Conservation (phyloP, 305 asterid species). For the Salvia sclarea region DNA sequence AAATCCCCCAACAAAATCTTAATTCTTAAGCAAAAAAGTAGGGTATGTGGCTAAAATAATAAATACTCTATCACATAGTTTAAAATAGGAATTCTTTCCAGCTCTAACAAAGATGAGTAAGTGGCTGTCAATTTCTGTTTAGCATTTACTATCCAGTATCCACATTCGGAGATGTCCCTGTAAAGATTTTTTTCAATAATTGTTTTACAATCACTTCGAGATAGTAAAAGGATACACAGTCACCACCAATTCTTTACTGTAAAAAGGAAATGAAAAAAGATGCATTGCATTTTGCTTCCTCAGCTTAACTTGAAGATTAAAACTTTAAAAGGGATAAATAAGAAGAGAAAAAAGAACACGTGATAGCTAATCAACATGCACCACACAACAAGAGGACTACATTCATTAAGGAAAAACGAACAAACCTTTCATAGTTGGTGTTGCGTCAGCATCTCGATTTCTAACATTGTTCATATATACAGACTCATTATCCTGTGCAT, state of each 20-base stretch:
- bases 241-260: neutral
- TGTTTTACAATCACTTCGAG: too few relatives aligned
- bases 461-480: conserved; percentile 23
- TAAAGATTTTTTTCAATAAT: neutral
- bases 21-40: conserved; percentile 13
- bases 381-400: conserved; percentile 6
- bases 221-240: neutral
- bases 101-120: neutral
- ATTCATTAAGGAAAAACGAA: conserved; percentile 10
- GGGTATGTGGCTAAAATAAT: conserved; percentile 2
- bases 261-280: neutral
- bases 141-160: neutral
- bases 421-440: conserved; percentile 51
- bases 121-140: neutral
- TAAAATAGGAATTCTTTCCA: neutral
- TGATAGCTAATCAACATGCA: conserved; percentile 12
- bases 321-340: neutral
- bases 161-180: neutral
- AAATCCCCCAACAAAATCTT: conserved; percentile 14
- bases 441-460: conserved; percentile 34
- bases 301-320: neutral
- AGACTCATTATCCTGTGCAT: conserved; percentile 41
- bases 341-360: neutral
- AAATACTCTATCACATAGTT: neutral
- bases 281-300: too few relatives aligned